Evolutionary conservation across 352 stramenopile species (phyloP), one percentile per base, ranked within the genome.

Genomic region (Blastocystis hominis): DNA sequence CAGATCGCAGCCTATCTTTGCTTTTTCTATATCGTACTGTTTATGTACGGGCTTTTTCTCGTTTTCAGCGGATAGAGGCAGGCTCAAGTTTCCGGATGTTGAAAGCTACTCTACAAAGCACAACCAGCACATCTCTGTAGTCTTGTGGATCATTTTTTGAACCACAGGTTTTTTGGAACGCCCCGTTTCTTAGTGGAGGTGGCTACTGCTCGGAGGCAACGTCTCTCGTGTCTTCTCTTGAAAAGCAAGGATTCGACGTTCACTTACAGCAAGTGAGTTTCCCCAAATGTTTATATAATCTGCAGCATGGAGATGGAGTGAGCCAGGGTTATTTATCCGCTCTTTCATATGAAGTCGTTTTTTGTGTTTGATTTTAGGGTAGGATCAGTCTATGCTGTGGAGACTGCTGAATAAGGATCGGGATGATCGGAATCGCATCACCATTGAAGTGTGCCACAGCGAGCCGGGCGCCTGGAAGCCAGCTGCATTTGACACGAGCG

Each of bases 171-270:
- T 64, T 94, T 1, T 96, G 93, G 93, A 95, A 94, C 75, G 93
- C 93, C 59, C 93, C 94, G 68, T 96, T 96, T 64, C 92, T 96
- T 61, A 95, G 92, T 69, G 94, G 94, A 54, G 94, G 94, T 46
- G 94, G 94, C 24, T 97, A 97, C 90, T 96, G 93, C 90, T 95
- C 91, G 76, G 93, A 97, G 89, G 94, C 94, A 69, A 93, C 93
- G 86, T 93, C 93, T 70, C 96, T 95, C 70, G 91, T 94, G 7
- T 90, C 91, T 9, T 91, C 92, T 3, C 84, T 97, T 36, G 75
- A 88, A n/a, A 44, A 70, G 53, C 64, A 69, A 75, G 54, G 46
- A 15, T 90, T 66, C 54, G 79, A 84, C 30, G 72, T 84, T 38
- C 44, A 46, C 38, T 86, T 68, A n/a, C 61, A 88, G 47, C 72